Base-by-base conservation (phyloP, 768 basidiomycete genomes). In the Termitomyces eurrhizus region DNA sequence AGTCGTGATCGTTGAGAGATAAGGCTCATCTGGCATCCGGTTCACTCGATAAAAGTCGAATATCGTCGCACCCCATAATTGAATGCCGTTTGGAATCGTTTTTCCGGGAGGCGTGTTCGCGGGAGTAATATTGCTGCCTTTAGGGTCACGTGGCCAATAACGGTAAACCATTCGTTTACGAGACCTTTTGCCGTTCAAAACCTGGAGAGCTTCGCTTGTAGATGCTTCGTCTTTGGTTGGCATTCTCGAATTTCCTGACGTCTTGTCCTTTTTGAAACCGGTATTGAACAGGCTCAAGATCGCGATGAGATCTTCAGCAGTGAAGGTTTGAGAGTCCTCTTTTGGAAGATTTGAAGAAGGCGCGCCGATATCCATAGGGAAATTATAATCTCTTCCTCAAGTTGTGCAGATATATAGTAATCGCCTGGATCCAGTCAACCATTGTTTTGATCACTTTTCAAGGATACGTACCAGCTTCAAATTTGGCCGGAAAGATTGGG, bases 31-130 rank as follows among this genome's bases (percentile, higher is more conserved):
- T 1, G 73, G 70, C 0, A 72, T 51, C 16, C 73, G 68, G 1
- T 58, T 37, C 21, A 74, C 69, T 1, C n/a, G 60, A 61, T 73
- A 81, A 59, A 83, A 80, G 56, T 82, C 77, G 33, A 72, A 69
- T 1, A 80, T 62, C 0, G 77, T 77, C 12, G 73, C 74, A 48
- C 80, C 79, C 80, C 80, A 83, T 14, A 74, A 63, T 46, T 71
- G 66, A 8, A 71, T 32, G 0, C 67, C 66, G 57, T 77, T 77
- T 0, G 72, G 64, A 8, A 74, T 62, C 50, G 52, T 56, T 61
- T 78, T 78, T 9, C 76, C 78, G 0, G 44, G 46, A 13, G 62
- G 18, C 21, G 53, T 45, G 26, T 58, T 59, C 5, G 59, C 42
- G 13, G 62, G 65, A 3, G 44, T 64, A 24, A 65, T 64, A 35